phyloP scores from a whole-genome alignment of 441 rosid species.

The Populus hybrid region DNA sequence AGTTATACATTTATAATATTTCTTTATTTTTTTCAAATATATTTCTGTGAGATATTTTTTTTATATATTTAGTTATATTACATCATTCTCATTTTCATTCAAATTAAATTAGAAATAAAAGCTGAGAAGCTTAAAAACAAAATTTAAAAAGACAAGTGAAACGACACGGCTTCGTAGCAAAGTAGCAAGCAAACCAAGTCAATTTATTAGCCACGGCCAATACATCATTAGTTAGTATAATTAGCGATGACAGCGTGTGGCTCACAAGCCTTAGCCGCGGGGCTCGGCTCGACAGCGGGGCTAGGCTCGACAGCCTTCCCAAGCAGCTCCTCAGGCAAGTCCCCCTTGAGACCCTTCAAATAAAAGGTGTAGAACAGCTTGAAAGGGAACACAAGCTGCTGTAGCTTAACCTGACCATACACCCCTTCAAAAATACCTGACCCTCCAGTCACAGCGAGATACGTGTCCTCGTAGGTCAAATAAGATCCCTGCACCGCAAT shows the following conservation, averaged over 20 bases:
- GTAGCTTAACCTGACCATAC: constrained; percentile 67
- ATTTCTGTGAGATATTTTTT: too few relatives aligned
- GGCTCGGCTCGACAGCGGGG: constrained; percentile 50
- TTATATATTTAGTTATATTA: too few relatives aligned
- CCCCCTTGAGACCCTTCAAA: constrained; percentile 48
- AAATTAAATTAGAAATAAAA: too few relatives aligned
- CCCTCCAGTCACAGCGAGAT: constrained; percentile 67
- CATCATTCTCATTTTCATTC: too few relatives aligned
- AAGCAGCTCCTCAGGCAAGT: constrained; percentile 56
- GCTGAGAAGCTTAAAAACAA: too few relatives aligned
- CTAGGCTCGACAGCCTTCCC: constrained; percentile 48
- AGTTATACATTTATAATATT: too few relatives aligned
- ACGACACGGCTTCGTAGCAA: too few relatives aligned
- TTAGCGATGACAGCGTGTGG: constrained; percentile 43
- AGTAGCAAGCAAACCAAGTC: too few relatives aligned
- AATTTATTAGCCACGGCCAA: background rate
- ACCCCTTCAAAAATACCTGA: constrained; percentile 60
- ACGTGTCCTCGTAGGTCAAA: constrained; percentile 69
- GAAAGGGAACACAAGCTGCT: constrained; percentile 64
- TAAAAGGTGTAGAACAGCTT: constrained; percentile 82
- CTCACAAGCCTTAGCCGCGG: constrained; percentile 56
- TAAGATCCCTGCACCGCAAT: constrained; percentile 67
- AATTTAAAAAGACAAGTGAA: too few relatives aligned
- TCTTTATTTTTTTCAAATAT: too few relatives aligned
- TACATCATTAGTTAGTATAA: constrained; percentile 37